These are phyloP conservation scores for Trametes punicea DNA, from an alignment of 768 basidiomycete genomes.

Conservation along the genomic window DNA sequence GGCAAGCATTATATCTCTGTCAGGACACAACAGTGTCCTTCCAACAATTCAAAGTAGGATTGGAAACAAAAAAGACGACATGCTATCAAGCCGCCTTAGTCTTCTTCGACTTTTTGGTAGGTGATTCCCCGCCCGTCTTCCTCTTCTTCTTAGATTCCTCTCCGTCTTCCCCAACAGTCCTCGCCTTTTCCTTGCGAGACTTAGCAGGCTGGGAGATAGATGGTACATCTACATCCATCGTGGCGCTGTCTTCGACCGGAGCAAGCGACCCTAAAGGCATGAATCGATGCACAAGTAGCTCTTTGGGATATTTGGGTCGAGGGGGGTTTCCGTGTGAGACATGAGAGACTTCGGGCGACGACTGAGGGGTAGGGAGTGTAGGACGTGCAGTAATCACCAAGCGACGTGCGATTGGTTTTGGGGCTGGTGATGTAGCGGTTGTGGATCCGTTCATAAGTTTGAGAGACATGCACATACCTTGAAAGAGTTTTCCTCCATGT, in stretches of 20 bases:
- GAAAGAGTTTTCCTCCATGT: constrained; percentile 56
- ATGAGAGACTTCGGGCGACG: constrained; percentile 16
- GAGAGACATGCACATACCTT: constrained; percentile 38
- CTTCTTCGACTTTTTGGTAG: constrained; percentile 43
- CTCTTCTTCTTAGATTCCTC: constrained; percentile 35
- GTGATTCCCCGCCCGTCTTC: constrained; percentile 45
- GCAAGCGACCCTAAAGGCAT: constrained; percentile 55
- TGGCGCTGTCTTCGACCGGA: constrained; percentile 24
- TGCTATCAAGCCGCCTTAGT: constrained; percentile 12
- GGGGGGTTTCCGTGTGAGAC: constrained; percentile 46
- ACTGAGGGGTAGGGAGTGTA: constrained; percentile 27
- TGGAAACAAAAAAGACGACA: background rate
- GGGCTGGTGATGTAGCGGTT: constrained; percentile 38
- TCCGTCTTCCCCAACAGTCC: background rate
- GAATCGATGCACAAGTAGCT: constrained; percentile 61
- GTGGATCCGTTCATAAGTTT: background rate
- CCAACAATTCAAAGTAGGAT: background rate
- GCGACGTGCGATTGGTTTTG: constrained; percentile 55
- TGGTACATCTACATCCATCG: constrained; percentile 26
- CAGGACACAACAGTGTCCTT: too few species aligned
- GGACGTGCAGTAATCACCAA: constrained; percentile 56
- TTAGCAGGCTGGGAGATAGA: background rate
- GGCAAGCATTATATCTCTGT: background rate
- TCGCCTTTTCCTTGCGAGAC: background rate
- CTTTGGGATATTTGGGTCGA: constrained; percentile 54